Conservation (phyloP, 2,329 filamentous ascomycete genomes). For the Penicillium corylophilum region DNA sequence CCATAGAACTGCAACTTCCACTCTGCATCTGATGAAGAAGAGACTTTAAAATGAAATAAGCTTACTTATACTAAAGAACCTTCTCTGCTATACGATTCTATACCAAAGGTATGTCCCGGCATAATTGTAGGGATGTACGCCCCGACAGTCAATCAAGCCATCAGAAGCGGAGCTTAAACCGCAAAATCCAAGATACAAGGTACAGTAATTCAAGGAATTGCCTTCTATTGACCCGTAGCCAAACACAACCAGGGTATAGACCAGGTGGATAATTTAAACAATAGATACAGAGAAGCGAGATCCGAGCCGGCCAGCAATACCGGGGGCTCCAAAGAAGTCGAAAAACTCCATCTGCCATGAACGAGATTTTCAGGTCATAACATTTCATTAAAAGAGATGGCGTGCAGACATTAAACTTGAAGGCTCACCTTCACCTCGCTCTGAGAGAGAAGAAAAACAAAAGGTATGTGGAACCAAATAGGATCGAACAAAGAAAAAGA, state of each 20-base stretch:
- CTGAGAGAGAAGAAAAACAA: conserved; percentile 7
- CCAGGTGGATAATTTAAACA: conserved; percentile 9
- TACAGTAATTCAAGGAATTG: background rate
- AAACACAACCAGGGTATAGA: conserved; percentile 2
- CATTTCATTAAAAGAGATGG: conserved; percentile 21
- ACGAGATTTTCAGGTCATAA: conserved; percentile 14
- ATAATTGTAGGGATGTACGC: background rate
- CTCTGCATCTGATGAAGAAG: background rate
- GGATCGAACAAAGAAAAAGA: background rate
- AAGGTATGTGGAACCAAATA: conserved; percentile 13
- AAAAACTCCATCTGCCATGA: conserved; percentile 10
- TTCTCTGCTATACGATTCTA: background rate
- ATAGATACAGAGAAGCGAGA: conserved; percentile 18
- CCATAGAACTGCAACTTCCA: background rate
- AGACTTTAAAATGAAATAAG: background rate
- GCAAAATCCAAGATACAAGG: background rate
- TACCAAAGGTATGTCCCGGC: background rate
- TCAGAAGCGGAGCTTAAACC: background rate
- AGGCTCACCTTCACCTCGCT: conserved; percentile 9
- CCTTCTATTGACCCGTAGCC: background rate
- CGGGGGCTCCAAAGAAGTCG: conserved; percentile 5
- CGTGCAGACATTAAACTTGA: conserved; percentile 21
- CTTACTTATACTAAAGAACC: background rate
- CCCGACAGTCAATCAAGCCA: background rate
- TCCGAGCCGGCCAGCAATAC: background rate